A percentile compares a stretch with the other conserved stretches of the same genome.
Conservation (phyloP, 225 moss, liverwort and hornwort species). For the Ulota crispa region DNA sequence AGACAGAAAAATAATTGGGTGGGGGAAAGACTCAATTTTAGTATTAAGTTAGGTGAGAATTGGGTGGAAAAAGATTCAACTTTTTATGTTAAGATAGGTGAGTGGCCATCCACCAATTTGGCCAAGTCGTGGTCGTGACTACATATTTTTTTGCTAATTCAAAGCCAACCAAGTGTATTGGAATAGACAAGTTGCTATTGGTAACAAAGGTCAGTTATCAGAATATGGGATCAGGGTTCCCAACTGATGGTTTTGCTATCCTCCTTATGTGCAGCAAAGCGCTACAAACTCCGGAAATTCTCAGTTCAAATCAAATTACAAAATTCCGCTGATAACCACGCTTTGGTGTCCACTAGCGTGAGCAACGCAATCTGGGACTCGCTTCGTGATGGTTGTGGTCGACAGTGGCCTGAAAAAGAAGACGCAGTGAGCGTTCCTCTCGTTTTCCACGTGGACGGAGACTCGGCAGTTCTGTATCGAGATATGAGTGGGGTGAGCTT, state of each 20-base stretch:
- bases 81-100: no score
- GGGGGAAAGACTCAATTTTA: no score
- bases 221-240: neutral
- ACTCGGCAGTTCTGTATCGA: conserved; percentile 61
- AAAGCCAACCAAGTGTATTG: neutral
- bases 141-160: neutral
- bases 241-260: neutral
- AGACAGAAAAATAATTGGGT: no score
- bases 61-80: no score
- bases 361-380: conserved; percentile 81
- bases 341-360: conserved; percentile 50
- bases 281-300: conserved; percentile 57
- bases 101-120: neutral
- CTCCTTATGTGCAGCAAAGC: neutral
- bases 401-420: conserved; percentile 46
- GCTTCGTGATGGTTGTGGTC: conserved; percentile 62
- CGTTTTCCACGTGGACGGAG: conserved; percentile 59
- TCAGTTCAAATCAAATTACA: conserved; percentile 61
- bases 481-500: conserved; percentile 83
- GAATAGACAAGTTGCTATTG: neutral
- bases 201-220: neutral
- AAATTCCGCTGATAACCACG: conserved; percentile 43
- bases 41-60: no score
- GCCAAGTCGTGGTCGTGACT: neutral
- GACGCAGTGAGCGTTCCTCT: conserved; percentile 59